Percentiles rank a stretch among this genome's conserved stretches.
Conservation (phyloP, 2,329 filamentous ascomycete species). For the Fusarium scirpi region DNA sequence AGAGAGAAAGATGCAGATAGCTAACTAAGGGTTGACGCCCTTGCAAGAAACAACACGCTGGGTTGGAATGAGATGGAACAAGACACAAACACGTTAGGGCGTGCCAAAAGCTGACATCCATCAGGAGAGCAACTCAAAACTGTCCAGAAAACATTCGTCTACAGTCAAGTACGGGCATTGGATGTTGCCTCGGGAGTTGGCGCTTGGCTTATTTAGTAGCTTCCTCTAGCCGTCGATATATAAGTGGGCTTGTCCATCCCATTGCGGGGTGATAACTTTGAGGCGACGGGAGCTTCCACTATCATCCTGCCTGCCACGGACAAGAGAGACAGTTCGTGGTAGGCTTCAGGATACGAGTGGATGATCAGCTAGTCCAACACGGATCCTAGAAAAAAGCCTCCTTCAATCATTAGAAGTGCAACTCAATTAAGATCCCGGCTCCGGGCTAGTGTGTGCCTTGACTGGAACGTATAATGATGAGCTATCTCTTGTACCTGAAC, state of each 20-base stretch:
- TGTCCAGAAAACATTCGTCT: neutral
- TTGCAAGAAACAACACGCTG: constrained; percentile 15
- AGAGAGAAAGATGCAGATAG: neutral
- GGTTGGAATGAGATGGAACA: constrained; percentile 33
- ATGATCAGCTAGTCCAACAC: constrained; percentile 22
- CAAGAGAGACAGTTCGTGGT: neutral
- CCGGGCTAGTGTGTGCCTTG: constrained; percentile 20
- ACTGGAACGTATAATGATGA: constrained; percentile 25
- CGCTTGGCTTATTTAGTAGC: constrained; percentile 6
- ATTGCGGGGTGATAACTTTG: constrained; percentile 14
- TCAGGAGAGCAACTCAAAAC: neutral
- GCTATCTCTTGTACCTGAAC: neutral
- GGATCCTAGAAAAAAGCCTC: constrained; percentile 6
- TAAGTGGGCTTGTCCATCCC: constrained; percentile 5
- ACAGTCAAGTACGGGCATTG: neutral
- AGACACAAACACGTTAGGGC: constrained; percentile 6
- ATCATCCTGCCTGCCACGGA: neutral
- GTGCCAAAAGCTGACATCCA: constrained; percentile 10
- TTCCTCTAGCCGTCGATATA: neutral
- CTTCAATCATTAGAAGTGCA: neutral
- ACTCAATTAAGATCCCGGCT: constrained; percentile 14
- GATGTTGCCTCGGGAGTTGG: neutral
- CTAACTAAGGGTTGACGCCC: constrained; percentile 13
- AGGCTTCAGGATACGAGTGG: constrained; percentile 9
- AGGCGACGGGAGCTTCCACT: constrained; percentile 9